Evolutionary conservation across 495 filamentous ascomycete genomes (phyloP).

Genomic region (Xeromyces bisporus): DNA sequence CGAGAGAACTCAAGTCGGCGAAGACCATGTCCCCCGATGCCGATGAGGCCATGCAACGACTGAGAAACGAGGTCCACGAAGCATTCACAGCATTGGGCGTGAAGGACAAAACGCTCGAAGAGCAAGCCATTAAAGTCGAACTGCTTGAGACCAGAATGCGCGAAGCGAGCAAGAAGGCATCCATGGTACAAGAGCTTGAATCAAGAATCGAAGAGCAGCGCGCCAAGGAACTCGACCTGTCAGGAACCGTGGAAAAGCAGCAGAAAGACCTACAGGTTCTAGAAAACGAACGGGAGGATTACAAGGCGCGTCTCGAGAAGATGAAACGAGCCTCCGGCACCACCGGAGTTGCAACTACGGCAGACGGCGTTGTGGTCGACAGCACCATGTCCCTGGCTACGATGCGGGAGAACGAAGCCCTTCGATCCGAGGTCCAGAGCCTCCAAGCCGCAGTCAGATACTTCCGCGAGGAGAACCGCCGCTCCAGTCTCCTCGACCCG

Average conservation of each 20-base stretch:
- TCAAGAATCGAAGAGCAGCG: slow-evolving; percentile 47
- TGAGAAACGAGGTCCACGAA: slow-evolving; percentile 60
- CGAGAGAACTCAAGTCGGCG: slow-evolving; percentile 57
- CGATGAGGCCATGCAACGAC: slow-evolving; percentile 57
- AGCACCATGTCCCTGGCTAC: slow-evolving; percentile 33
- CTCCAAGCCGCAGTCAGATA: slow-evolving; percentile 65
- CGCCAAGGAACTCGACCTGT: slow-evolving; percentile 16
- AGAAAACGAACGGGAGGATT: slow-evolving; percentile 53
- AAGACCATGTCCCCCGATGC: slow-evolving; percentile 64
- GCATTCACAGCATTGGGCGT: slow-evolving; percentile 45
- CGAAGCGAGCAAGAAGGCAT: slow-evolving; percentile 34
- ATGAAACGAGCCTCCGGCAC: slow-evolving; percentile 30
- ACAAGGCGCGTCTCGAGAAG: slow-evolving; percentile 51
- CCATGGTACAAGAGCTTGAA: slow-evolving; percentile 33
- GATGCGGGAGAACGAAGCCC: slow-evolving; percentile 55
- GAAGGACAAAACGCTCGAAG: slow-evolving; percentile 86
- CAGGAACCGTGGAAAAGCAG: slow-evolving; percentile 20
- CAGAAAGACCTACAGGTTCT: slow-evolving; percentile 31
- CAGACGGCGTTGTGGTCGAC: slow-evolving; percentile 26
- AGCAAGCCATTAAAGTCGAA: slow-evolving; percentile 53
- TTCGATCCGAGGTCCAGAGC: slow-evolving; percentile 49
- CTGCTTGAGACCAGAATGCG: slow-evolving; percentile 37
- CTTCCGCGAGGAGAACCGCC: slow-evolving; percentile 60
- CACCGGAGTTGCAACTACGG: slow-evolving; percentile 28
- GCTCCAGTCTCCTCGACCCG: slow-evolving; percentile 44